phyloP scores from a whole-genome alignment of 1,139 yeast species.

The Hansenula sp. region DNA sequence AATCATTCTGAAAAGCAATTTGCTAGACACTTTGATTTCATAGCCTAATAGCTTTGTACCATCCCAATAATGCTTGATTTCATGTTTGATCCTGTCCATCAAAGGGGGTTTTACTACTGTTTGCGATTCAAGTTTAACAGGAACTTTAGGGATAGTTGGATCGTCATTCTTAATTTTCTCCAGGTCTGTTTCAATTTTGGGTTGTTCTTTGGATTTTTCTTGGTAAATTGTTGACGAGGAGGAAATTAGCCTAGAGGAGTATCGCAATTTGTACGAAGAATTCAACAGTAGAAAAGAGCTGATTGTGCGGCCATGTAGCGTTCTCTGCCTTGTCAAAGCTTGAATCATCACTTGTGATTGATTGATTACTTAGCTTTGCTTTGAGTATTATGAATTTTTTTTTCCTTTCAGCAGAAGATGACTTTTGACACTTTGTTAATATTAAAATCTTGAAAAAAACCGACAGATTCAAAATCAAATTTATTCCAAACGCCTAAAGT shows the following conservation, averaged over 20 bases:
- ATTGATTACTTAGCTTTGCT: no score
- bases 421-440: background rate
- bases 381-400: no score
- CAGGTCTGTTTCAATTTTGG: conserved; percentile 2
- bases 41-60: conserved; percentile 93
- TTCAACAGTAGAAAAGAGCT: background rate
- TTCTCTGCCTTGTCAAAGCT: background rate
- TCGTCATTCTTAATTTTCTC: conserved; percentile 46
- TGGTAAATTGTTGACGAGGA: background rate
- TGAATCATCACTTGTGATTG: background rate
- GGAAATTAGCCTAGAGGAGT: background rate
- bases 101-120: conserved; percentile 40
- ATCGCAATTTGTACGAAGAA: background rate
- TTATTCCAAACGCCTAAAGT: no score
- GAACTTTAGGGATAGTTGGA: conserved; percentile 28
- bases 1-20: conserved; percentile 74
- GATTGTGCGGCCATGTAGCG: background rate
- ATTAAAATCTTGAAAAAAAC: background rate
- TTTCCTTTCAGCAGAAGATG: no score
- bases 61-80: conserved; percentile 88
- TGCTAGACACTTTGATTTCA: conserved; percentile 82
- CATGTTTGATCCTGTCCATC: conserved; percentile 87
- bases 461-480: no score
- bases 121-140: background rate
- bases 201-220: background rate